Base-by-base conservation (phyloP, 1,284 basidiomycete genomes). In the Fomitopsis betulina region DNA sequence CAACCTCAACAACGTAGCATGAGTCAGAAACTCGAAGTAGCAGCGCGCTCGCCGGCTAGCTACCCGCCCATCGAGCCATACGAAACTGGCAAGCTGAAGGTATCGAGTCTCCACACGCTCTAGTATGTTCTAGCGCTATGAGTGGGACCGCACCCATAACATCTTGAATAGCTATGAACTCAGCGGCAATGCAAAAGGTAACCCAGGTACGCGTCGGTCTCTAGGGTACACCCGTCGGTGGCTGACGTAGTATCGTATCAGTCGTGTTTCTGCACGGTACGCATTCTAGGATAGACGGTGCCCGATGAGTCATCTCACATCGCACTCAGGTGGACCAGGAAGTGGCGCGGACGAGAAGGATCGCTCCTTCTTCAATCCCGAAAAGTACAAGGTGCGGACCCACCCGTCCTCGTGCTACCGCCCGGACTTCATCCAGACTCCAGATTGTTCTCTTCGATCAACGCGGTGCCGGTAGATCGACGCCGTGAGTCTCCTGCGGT, bases 391-490 rank as follows among this genome's bases (percentile, higher is more conserved):
- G 77, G 89, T 83, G 45, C 17, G 30, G 8, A 15, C 7, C 6
- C 25, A 23, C 30, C 27, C 25, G 5, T 21, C 40, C 57, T 57
- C 47, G 27, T 33, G 23, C 6, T 12, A 9, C 45, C 51, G 7
- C 57, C 32, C 32, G 50, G 30, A 42, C 45, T 19, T 56, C 9
- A 38, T 13, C 4, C 8, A 1, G 23, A 17, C n/a, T 42, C 3
- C 54, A 90, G 87, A 91, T 92, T 63, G 73, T 91, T 59, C 76
- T 92, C 21, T 84, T 94, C 63, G 93, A 95, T 71, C 94, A 96
- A 72, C 79, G 94, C 60, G 94, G 93, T 10, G 75, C 91, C 10
- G 94, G 95, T n/a, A 89, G 91, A 67, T 91, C 88, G 25, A 90
- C 81, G 0, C 94, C 94, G 82, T 91, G 69, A 64, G 83, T 75